A percentile compares a stretch with the other conserved stretches of the same genome.
Evolutionary conservation across 148 eudicot genomes (phyloP).

Genomic region (Cornus kousa): DNA sequence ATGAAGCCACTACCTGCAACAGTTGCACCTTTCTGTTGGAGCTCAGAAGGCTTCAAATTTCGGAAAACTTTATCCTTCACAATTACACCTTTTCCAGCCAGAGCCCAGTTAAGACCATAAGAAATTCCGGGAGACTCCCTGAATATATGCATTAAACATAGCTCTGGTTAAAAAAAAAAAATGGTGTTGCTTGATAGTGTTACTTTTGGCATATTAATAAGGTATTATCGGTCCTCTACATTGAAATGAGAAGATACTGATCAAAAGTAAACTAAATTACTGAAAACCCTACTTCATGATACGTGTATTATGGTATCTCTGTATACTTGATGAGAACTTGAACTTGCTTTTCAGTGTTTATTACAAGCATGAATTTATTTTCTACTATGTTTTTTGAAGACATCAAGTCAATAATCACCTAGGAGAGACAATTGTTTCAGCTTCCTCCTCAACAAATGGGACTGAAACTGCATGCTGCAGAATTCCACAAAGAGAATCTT

Average conservation of each 20-base stretch:
- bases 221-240: neutral
- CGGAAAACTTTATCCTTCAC: conserved; percentile 25
- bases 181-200: neutral
- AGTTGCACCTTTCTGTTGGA: conserved; percentile 24
- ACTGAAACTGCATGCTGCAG: conserved; percentile 17
- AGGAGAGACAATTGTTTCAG: neutral
- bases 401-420: conserved; percentile 11
- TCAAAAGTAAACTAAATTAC: neutral
- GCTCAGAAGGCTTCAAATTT: conserved; percentile 25
- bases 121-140: conserved; percentile 20
- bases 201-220: neutral
- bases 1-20: conserved; percentile 2
- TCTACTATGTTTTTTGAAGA: neutral
- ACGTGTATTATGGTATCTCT: too few species aligned
- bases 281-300: neutral
- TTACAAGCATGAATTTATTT: neutral
- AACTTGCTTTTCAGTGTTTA: too few species aligned
- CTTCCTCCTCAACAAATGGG: neutral
- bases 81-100: conserved; percentile 32
- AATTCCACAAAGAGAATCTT: conserved; percentile 2
- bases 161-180: neutral
- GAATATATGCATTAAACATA: neutral
- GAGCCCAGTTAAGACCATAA: conserved; percentile 22
- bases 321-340: too few species aligned
- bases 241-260: neutral